phyloP scores from a whole-genome alignment of 345 rosid genomes.

The Passiflora organensis region DNA sequence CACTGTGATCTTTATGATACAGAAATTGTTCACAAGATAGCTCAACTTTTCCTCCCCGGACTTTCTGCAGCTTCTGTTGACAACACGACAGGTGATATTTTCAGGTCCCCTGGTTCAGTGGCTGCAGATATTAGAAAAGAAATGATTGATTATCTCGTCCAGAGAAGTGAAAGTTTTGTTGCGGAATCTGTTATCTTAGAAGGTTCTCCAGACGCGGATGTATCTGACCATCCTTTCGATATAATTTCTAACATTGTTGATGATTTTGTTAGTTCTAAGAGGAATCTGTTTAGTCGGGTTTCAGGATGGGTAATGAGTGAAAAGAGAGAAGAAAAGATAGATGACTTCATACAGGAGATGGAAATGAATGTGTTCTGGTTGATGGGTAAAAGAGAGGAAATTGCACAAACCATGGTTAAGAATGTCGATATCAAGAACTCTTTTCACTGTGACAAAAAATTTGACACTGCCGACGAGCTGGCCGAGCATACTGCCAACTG shows the following conservation, averaged over 20 bases:
- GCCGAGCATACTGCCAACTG: slow-evolving; percentile 40
- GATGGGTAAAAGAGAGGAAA: slow-evolving; percentile 47
- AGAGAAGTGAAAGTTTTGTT: slow-evolving; percentile 69
- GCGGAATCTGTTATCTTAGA: slow-evolving; percentile 61
- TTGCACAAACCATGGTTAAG: slow-evolving; percentile 54
- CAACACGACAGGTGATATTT: slow-evolving; percentile 77
- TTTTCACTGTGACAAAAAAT: slow-evolving; percentile 67
- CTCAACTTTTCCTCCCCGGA: slow-evolving; percentile 64
- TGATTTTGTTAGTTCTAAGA: slow-evolving; percentile 61
- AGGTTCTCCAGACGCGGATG: slow-evolving; percentile 41
- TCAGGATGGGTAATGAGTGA: slow-evolving; percentile 86
- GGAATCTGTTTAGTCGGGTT: slow-evolving; percentile 71
- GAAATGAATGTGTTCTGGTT: slow-evolving; percentile 77
- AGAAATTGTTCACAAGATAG: slow-evolving; percentile 54
- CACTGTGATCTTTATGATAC: slow-evolving; percentile 63
- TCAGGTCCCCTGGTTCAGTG: slow-evolving; percentile 64
- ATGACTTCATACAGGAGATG: slow-evolving; percentile 85
- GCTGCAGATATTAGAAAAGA: slow-evolving; percentile 73
- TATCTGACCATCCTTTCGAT: slow-evolving; percentile 67
- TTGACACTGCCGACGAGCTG: slow-evolving; percentile 46
- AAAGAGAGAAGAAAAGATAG: slow-evolving; percentile 77
- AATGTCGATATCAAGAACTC: slow-evolving; percentile 67
- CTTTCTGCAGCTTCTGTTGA: slow-evolving; percentile 78
- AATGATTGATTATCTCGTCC: slow-evolving; percentile 56
- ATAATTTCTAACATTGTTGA: slow-evolving; percentile 59